Conservation (phyloP, 2,329 filamentous ascomycete species). For the Clarireedia monteithiana region DNA sequence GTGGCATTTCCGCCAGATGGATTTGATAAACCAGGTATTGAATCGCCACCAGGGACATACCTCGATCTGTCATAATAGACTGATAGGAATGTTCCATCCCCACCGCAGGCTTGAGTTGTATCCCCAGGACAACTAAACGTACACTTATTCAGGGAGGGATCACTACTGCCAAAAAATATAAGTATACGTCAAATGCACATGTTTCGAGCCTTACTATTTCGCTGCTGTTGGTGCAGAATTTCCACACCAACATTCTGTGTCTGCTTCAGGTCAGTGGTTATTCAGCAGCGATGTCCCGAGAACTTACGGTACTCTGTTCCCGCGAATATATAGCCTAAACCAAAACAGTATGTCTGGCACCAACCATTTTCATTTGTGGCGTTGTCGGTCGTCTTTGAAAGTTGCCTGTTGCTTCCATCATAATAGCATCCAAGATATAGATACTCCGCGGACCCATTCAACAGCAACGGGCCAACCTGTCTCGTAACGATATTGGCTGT, state of each 20-base stretch:
- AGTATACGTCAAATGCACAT: not conserved
- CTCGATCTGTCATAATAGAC: conserved; percentile 27
- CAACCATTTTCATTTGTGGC: conserved; percentile 22
- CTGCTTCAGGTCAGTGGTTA: not conserved
- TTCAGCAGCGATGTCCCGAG: too few relatives aligned
- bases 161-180: conserved; percentile 9
- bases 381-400: conserved; percentile 6
- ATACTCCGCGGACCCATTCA: conserved; percentile 5
- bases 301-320: conserved; percentile 26
- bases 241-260: conserved; percentile 5
- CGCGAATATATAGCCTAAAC: conserved; percentile 21
- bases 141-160: conserved; percentile 20
- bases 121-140: conserved; percentile 18
- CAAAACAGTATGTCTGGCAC: conserved; percentile 31
- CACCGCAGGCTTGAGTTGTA: conserved; percentile 19
- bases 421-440: conserved; percentile 7
- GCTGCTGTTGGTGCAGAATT: conserved; percentile 13
- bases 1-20: not conserved
- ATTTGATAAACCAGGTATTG: not conserved
- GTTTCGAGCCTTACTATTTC: conserved; percentile 16
- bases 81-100: conserved; percentile 29
- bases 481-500: conserved; percentile 1
- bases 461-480: not conserved
- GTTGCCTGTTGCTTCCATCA: conserved; percentile 1
- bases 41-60: conserved; percentile 18